Evolutionary conservation across 208 protist species (phyloP).

Genomic region (Acanthamoeba pearcei): DNA sequence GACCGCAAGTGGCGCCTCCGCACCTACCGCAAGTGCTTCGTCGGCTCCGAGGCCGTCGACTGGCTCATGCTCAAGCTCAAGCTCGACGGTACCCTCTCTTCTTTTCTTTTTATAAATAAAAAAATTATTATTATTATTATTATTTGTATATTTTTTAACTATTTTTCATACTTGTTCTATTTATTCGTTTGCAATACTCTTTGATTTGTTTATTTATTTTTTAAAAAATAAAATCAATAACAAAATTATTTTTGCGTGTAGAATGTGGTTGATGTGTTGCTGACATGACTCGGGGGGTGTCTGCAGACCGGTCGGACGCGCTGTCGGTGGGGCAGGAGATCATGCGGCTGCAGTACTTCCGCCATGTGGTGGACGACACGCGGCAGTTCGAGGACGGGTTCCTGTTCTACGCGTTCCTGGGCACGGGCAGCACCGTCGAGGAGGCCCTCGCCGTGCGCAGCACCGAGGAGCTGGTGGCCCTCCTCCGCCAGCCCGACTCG

Average conservation of each 20-base stretch:
- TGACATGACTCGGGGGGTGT: not conserved
- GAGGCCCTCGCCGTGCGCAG: not conserved
- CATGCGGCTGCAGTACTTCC: conserved; percentile 65
- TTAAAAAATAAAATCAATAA: no score
- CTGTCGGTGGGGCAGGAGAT: conserved; percentile 62
- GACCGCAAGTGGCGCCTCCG: conserved; percentile 63
- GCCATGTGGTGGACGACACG: conserved; percentile 50
- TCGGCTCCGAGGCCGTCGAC: conserved; percentile 67
- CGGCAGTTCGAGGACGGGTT: conserved; percentile 26
- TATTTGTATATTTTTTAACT: no score
- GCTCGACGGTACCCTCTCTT: conserved; percentile 6
- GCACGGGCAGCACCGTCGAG: not conserved
- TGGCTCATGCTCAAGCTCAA: conserved; percentile 67
- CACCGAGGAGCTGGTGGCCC: conserved; percentile 40
- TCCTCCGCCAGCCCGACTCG: not conserved
- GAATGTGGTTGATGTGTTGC: no score
- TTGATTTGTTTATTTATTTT: no score
- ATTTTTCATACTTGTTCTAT: no score
- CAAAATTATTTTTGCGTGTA: no score
- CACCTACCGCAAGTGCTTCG: conserved; percentile 62
- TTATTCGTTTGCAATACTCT: no score
- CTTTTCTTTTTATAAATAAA: no score
- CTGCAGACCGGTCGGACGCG: conserved; percentile 18
- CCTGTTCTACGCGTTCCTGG: conserved; percentile 64
- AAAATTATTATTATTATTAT: no score